A percentile compares a stretch with the other conserved stretches of the same genome.
Conservation (phyloP, 225 moss, liverwort and hornwort genomes). For the Straminergon stramineum region DNA sequence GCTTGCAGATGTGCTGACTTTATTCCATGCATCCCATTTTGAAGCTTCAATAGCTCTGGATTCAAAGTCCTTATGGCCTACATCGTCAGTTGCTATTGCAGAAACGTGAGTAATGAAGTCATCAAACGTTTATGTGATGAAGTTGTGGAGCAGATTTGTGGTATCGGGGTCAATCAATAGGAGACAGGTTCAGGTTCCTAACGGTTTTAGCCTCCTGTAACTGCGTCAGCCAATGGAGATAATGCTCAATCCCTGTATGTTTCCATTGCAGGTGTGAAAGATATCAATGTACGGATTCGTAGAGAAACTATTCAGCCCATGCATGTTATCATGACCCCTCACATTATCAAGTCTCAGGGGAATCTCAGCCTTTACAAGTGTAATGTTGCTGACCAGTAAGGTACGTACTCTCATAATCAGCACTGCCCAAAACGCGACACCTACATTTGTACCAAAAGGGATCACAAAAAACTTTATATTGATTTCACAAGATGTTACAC, state of each 20-base stretch:
- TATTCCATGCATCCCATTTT: not conserved
- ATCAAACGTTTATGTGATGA: not conserved
- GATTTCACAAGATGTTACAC: not conserved
- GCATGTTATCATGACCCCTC: slow-evolving; percentile 49
- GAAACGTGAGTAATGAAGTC: slow-evolving; percentile 21
- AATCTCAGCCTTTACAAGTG: not conserved
- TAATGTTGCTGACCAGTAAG: not conserved
- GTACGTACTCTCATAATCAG: not conserved
- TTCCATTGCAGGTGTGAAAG: slow-evolving; percentile 39
- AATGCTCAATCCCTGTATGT: not conserved
- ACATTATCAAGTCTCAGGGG: slow-evolving; percentile 16
- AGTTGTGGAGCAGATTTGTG: not conserved
- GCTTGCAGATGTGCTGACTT: slow-evolving; percentile 61
- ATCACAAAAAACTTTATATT: not conserved
- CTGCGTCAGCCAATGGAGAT: not conserved
- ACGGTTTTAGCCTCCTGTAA: not conserved
- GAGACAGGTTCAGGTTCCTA: not conserved
- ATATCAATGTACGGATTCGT: slow-evolving; percentile 51
- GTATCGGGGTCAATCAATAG: not conserved
- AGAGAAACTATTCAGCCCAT: slow-evolving; percentile 22
- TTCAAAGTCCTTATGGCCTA: slow-evolving; percentile 33
- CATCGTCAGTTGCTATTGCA: slow-evolving; percentile 45
- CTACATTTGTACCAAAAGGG: not conserved
- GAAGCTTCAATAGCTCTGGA: slow-evolving; percentile 31
- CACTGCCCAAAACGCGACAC: not conserved